phyloP scores from a whole-genome alignment of 306 rosid genomes.

The Trifolium subterraneum region DNA sequence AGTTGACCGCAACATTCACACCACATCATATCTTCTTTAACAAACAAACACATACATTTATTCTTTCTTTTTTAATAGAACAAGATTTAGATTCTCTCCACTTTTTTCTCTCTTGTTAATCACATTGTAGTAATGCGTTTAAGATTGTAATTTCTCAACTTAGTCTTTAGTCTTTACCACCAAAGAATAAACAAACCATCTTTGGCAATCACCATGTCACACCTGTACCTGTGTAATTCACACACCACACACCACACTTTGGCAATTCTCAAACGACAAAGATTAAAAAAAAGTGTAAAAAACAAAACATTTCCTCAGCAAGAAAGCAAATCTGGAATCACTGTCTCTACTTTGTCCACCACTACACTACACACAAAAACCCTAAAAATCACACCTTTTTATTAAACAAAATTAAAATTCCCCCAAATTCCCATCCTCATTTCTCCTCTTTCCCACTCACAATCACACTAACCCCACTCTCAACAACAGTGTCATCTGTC shows the following conservation, averaged over 20 bases:
- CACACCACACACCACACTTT: background rate
- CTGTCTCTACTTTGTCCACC: slow-evolving; percentile 7
- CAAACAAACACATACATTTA: too few species aligned
- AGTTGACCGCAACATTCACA: too few species aligned
- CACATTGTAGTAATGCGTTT: too few species aligned
- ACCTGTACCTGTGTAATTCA: too few species aligned
- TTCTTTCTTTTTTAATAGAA: too few species aligned
- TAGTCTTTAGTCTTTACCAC: too few species aligned
- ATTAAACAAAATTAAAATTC: slow-evolving; percentile 35
- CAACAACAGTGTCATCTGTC: slow-evolving; percentile 83
- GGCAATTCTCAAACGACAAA: background rate
- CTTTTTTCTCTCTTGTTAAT: too few species aligned
- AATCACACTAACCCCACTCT: slow-evolving; percentile 48
- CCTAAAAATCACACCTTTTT: slow-evolving; percentile 20
- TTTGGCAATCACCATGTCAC: too few species aligned
- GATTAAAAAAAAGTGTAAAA: background rate
- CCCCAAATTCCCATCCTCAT: slow-evolving; percentile 48
- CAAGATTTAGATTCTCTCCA: too few species aligned
- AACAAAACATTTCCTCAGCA: background rate
- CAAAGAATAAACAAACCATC: too few species aligned
- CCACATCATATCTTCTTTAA: too few species aligned
- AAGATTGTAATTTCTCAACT: too few species aligned
- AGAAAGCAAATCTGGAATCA: slow-evolving; percentile 27
- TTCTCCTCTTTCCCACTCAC: slow-evolving; percentile 38
- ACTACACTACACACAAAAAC: slow-evolving; percentile 31